phyloP scores from a whole-genome alignment of 2,329 filamentous ascomycete species.

The Aspergillus pseudoglaucus region DNA sequence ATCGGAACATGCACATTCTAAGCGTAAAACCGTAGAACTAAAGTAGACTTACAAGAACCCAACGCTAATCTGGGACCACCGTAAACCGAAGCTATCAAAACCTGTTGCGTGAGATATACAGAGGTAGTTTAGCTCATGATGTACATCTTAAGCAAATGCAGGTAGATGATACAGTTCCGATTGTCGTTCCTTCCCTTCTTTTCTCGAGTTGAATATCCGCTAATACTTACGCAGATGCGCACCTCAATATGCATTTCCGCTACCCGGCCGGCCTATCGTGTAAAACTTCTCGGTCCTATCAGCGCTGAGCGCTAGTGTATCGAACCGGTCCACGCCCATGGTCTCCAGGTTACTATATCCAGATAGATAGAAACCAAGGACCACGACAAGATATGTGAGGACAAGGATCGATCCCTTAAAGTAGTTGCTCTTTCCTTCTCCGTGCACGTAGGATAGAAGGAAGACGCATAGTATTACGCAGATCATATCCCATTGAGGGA shows the following conservation, averaged over 20 bases:
- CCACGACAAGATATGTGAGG: slow-evolving; percentile 84
- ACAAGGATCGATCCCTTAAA: slow-evolving; percentile 97
- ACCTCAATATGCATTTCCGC: slow-evolving; percentile 29
- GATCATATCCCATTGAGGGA: slow-evolving; percentile 99
- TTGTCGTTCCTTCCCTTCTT: neutral
- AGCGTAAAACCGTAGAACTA: too few relatives aligned
- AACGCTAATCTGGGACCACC: too few relatives aligned
- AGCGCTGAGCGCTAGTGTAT: slow-evolving; percentile 37
- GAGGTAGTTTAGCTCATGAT: too few relatives aligned
- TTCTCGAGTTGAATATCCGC: neutral
- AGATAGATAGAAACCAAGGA: slow-evolving; percentile 86
- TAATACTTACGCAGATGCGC: too few relatives aligned
- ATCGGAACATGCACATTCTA: too few relatives aligned
- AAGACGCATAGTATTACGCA: slow-evolving; percentile 95
- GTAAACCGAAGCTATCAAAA: too few relatives aligned
- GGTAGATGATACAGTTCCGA: too few relatives aligned
- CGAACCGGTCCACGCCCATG: slow-evolving; percentile 42
- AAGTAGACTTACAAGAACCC: too few relatives aligned
- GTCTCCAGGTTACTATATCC: slow-evolving; percentile 52
- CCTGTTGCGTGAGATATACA: too few relatives aligned
- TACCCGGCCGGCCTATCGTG: slow-evolving; percentile 34
- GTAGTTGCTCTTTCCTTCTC: slow-evolving; percentile 99
- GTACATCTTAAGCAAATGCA: too few relatives aligned
- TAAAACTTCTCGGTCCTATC: slow-evolving; percentile 33
- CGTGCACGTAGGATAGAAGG: slow-evolving; percentile 93